These are phyloP conservation scores for Teratosphaeria pseudoeucalypti DNA, from an alignment of 2,329 filamentous ascomycete species.

Conservation along the genomic window DNA sequence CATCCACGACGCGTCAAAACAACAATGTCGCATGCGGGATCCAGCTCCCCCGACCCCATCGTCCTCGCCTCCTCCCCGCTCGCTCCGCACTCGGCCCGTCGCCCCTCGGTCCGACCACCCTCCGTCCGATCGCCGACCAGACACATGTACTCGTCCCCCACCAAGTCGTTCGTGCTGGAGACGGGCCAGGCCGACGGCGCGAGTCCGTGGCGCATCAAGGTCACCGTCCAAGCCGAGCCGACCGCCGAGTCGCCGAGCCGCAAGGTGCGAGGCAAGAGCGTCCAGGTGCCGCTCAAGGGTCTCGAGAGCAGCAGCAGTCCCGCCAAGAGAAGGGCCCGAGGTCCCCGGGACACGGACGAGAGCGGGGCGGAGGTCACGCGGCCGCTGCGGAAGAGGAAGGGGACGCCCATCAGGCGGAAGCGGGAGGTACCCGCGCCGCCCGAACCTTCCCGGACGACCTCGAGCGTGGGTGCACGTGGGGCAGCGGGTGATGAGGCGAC, in stretches of 20 bases:
- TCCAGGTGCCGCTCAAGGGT: slow-evolving; percentile 33
- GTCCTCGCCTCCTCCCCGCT: slow-evolving; percentile 25
- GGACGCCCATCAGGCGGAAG: slow-evolving; percentile 15
- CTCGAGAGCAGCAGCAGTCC: background rate
- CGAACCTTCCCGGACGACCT: background rate
- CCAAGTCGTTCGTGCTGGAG: slow-evolving; percentile 37
- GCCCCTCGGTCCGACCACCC: slow-evolving; percentile 13
- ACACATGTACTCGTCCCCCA: slow-evolving; percentile 22
- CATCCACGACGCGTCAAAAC: background rate
- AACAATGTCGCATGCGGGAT: background rate
- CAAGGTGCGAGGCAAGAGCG: slow-evolving; percentile 19
- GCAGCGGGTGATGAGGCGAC: background rate
- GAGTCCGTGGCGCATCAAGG: slow-evolving; percentile 40
- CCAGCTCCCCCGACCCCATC: slow-evolving; percentile 26
- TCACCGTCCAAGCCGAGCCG: slow-evolving; percentile 40
- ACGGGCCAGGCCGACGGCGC: slow-evolving; percentile 28
- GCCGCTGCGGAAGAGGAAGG: slow-evolving; percentile 21
- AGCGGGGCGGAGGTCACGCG: background rate
- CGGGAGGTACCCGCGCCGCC: background rate
- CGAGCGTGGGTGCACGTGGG: background rate
- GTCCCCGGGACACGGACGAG: background rate
- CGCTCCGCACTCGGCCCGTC: slow-evolving; percentile 20
- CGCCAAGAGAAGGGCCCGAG: background rate
- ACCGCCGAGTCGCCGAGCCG: slow-evolving; percentile 16
- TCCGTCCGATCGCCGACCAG: slow-evolving; percentile 4